Base-by-base conservation (phyloP, 352 stramenopile genomes). In the Saprolegnia diclina region DNA sequence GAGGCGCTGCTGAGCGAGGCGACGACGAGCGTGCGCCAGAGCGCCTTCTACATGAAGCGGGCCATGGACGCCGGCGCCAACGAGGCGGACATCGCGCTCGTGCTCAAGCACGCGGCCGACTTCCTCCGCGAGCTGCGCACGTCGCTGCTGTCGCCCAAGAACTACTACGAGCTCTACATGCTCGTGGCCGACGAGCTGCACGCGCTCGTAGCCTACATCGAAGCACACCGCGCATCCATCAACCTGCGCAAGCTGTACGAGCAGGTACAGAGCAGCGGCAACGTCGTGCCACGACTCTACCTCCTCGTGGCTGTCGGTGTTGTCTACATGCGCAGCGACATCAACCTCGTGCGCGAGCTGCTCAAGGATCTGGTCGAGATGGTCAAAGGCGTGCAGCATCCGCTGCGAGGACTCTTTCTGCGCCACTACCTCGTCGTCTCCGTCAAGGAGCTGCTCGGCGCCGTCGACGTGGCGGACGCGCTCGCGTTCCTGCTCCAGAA, bases 131-230 rank as follows among this genome's bases (percentile, higher is more conserved):
- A 97, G 74, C 74, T 97, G 71, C 85, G 87, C 65, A 94, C 85
- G 61, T 89, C 79, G 56, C 74, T 90, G 40, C 78, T 99, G n/a
- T 97, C 90, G 26, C 97, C 97, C 22, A 98, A 98, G 74, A 98
- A 98, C 74, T 99, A 99, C 81, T 99, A 99, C 79, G 94, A 99
- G 76, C 84, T 99, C 40, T 99, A 94, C 59, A 92, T 94, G 81
- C 76, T 87, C 75, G 80, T 97, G 35, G 79, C 93, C 65, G 90
- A 99, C 73, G 91, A 99, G 74, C 79, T 99, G 67, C 87, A 89
- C 2, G 84, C 95, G 64, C 80, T 99, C 29, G 96, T 99, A 79
- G 90, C 87, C 64, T 99, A 96, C 75, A 88, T 99, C 40, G 78
- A 94, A 32, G 77, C 94, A 42, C 76, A 98, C 37, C 75, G 88